Evolutionary conservation across 805 yeast species (phyloP), one percentile per base, ranked within the genome.

Genomic region (Helenozyma rhizophorensis): DNA sequence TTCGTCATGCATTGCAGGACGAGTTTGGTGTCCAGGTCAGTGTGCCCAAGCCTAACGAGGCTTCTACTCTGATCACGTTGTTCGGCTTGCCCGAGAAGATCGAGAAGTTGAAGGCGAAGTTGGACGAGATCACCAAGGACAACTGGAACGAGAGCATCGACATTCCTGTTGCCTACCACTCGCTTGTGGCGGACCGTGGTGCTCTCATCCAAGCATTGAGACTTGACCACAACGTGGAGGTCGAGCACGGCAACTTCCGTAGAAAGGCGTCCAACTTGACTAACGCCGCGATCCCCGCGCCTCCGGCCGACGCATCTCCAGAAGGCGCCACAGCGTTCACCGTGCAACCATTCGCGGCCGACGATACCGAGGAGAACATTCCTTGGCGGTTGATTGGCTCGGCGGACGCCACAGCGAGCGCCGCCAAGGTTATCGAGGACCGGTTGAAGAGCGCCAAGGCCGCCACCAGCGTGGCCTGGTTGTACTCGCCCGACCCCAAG

Each of bases 351-450:
- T 14, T 37, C 13, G 37, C 30, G 9, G 47, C 34, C 13, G 51
- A 57, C 12, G 52, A 25, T 7, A 54, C 50, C 13, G 53, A 58
- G 11, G 66, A 44, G 6, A 35, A 39, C 12, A 78, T 80, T 39
- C 79, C 83, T 40, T 82, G 88, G 88, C 76, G 80, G 65, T 64
- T 84, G 40, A 67, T 69, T 38, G 84, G 84, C 36, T 61, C 61
- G 2, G 68, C 60, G 26, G 70, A 61, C 28, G 65, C 68, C 25
- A 71, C 76, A 23, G 66, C 62, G 23, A 68, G 72, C 54, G 86
- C 79, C 25, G 74, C 68, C 34, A 58, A 66, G 40, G 48, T 64
- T 32, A 66, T 86, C 37, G 62, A 73, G 41, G 62, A 62, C 16
- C 63, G 76, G 35, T 57, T 84, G 45, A 70, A 58, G 19, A 55